phyloP scores from a whole-genome alignment of 2,329 filamentous ascomycete genomes.

The Biscogniauxia mediterranea region DNA sequence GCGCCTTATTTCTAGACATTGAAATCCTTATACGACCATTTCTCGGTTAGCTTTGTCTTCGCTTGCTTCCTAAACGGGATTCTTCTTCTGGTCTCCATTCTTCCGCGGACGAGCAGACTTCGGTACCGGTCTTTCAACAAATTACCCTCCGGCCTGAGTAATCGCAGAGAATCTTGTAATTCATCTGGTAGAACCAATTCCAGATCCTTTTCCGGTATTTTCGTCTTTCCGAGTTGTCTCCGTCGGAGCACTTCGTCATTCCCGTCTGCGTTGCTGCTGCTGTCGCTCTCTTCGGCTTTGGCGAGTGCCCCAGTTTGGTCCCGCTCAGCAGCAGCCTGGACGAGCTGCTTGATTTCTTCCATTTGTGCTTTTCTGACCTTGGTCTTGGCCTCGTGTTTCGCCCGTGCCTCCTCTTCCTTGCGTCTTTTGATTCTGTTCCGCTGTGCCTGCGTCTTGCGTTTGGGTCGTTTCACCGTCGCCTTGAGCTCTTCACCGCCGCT shows the following conservation, averaged over 20 bases:
- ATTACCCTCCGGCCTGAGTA: conserved; percentile 94
- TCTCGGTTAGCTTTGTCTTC: conserved; percentile 82
- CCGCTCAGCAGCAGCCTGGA: conserved; percentile 58
- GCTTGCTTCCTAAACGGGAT: conserved; percentile 80
- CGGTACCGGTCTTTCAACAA: conserved; percentile 88
- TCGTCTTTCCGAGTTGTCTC: conserved; percentile 70
- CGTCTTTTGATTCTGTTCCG: conserved; percentile 84
- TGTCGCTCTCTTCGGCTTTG: conserved; percentile 46
- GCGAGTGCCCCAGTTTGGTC: conserved; percentile 49
- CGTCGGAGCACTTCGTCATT: conserved; percentile 66
- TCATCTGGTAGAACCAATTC: conserved; percentile 82
- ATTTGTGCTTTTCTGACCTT: conserved; percentile 72
- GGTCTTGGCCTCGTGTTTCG: conserved; percentile 72
- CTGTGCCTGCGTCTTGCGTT: conserved; percentile 82
- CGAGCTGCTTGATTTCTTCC: conserved; percentile 68
- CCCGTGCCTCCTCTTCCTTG: conserved; percentile 79
- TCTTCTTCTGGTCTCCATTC: conserved; percentile 78
- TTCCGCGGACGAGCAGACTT: conserved; percentile 83
- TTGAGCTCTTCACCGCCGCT: conserved; percentile 71
- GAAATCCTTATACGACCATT: conserved; percentile 98
- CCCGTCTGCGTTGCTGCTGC: conserved; percentile 47
- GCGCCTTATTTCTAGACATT: conserved; percentile 39
- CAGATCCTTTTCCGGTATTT: conserved; percentile 74
- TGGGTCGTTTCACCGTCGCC: conserved; percentile 69
- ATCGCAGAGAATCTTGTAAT: conserved; percentile 74